Percentiles rank a stretch among this genome's conserved stretches.
These are phyloP conservation scores for Zea luxurians DNA, from an alignment of 176 grass and related monocot species.

Conservation along the genomic window DNA sequence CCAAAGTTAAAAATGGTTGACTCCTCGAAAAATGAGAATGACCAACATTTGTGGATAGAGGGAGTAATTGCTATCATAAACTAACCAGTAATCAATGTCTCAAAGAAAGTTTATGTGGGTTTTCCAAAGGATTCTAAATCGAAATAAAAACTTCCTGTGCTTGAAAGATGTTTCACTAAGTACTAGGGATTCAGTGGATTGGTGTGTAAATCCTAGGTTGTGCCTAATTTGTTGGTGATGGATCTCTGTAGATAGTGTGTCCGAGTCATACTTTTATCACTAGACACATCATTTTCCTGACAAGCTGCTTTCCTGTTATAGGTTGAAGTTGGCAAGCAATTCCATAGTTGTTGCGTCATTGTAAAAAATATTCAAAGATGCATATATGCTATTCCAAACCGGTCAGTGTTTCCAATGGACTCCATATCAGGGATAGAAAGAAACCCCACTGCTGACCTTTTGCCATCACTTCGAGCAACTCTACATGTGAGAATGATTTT, in stretches of 20 bases:
- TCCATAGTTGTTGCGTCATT: conserved; percentile 82
- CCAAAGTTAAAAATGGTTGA: too few species aligned
- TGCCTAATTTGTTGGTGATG: background rate
- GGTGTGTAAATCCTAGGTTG: background rate
- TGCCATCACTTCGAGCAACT: conserved; percentile 58
- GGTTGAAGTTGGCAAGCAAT: conserved; percentile 70
- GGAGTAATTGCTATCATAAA: background rate
- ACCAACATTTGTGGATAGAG: too few species aligned
- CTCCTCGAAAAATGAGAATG: too few species aligned
- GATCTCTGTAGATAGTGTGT: background rate
- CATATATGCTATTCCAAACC: conserved; percentile 85
- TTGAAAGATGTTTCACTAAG: background rate
- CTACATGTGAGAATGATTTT: conserved; percentile 64
- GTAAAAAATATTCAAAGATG: conserved; percentile 96
- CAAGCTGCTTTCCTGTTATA: conserved; percentile 43
- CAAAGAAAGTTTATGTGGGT: background rate
- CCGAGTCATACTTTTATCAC: conserved; percentile 9
- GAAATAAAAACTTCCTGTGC: background rate
- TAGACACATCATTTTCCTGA: conserved; percentile 18
- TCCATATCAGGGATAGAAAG: conserved; percentile 47
- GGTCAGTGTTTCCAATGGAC: conserved; percentile 65
- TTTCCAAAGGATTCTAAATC: conserved; percentile 16
- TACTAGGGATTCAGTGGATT: background rate
- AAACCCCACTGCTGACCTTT: conserved; percentile 49
- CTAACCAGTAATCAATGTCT: background rate